A percentile compares a stretch with the other conserved stretches of the same genome.
Evolutionary conservation across 169 alveolate genomes (phyloP).

Genomic region (Plasmodium ovale): DNA sequence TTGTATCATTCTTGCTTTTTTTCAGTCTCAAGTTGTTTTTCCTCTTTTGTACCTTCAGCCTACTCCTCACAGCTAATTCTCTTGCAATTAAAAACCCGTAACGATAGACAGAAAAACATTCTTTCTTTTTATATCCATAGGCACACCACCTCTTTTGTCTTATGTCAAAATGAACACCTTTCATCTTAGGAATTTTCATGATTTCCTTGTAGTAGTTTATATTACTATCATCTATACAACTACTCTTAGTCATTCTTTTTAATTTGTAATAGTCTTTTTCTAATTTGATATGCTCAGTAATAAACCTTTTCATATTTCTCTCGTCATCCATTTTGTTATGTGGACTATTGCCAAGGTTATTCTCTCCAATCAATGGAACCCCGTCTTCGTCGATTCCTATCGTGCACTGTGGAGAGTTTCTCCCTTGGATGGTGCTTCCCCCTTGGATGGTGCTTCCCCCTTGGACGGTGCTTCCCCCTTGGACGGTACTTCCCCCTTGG

Average conservation of each 20-base stretch:
- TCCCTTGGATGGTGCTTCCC: too few species aligned
- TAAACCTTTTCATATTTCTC: neutral
- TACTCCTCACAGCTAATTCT: constrained; percentile 68
- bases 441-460: too few species aligned
- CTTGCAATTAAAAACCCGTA: constrained; percentile 75
- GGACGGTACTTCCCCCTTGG: too few species aligned
- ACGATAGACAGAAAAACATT: constrained; percentile 69
- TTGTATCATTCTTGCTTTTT: constrained; percentile 16
- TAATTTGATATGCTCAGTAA: neutral
- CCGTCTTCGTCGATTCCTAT: too few species aligned
- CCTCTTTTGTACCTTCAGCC: constrained; percentile 61
- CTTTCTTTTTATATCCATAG: constrained; percentile 74
- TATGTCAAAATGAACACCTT: constrained; percentile 75
- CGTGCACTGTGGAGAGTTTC: too few species aligned
- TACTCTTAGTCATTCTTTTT: constrained; percentile 1
- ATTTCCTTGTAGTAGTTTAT: constrained; percentile 32
- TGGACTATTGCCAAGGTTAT: too few species aligned
- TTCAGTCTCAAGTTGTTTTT: constrained; percentile 36
- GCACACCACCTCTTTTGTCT: constrained; percentile 77
- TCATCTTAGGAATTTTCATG: constrained; percentile 68
- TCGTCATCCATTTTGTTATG: neutral
- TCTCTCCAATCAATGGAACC: too few species aligned
- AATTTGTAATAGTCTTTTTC: constrained; percentile 4
- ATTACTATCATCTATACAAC: constrained; percentile 1
- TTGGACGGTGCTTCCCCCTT: too few species aligned